Base-by-base conservation (phyloP, 1,139 yeast species). In the Yamadazyma conglobata region DNA sequence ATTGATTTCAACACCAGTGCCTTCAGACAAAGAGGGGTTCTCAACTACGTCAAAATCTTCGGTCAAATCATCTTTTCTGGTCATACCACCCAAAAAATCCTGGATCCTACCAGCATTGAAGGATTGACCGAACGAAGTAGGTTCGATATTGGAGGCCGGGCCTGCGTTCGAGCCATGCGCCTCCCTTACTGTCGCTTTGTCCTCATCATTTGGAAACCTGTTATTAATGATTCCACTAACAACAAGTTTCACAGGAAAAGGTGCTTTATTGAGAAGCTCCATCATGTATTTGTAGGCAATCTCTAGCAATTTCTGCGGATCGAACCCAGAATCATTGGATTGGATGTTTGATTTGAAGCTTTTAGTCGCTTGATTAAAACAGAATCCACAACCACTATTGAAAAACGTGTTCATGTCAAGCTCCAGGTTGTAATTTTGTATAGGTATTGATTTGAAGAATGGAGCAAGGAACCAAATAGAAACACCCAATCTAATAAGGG, bases 381-480 rank as follows among this genome's bases (percentile, higher is more conserved):
- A 42, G 31, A 54, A 49, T 1, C 74, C 74, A 27, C 70, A 58
- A 2, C 75, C 74, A 25, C 42, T 38, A 22, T 47, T 32, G 24
- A 56, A 49, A 33, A 60, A 63, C 4, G 33, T 22, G 19, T 37
- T 36, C 60, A 64, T 52, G 33, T 56, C 64, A 5, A 35, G 30
- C 8, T 19, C 21, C 7, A 35, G 32, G 19, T 43, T 36, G 25
- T 27, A 42, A 5, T 26, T 16, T 6, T 28, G 26, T 4, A 32
- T 3, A 2, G 37, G 10, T 3, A 19, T 32, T 2, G 25, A 18
- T 8, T 39, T 35, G 8, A 58, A 33, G 46, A 68, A 52, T 5
- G 84, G 83, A 12, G 64, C 52, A 8, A 77, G 58, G 25, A 79
- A 53, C 85, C 85, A 79, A 9, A 67, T 40, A 10, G 70, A 63